phyloP scores from a whole-genome alignment of 2,329 filamentous ascomycete genomes.

The Diaporthe caulivora region DNA sequence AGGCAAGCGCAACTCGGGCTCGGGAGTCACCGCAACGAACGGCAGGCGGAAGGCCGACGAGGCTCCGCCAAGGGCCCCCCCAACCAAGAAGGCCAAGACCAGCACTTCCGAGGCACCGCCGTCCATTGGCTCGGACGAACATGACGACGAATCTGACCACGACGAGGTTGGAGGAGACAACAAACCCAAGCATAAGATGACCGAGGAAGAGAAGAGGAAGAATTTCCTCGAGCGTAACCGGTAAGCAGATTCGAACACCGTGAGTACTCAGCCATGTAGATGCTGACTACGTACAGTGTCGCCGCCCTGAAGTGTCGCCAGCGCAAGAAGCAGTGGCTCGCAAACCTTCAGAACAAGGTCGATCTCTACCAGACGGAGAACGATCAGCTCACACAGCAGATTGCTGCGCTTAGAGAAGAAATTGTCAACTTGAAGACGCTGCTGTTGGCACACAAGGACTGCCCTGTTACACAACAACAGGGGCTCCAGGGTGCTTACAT shows the following conservation, averaged over 20 bases:
- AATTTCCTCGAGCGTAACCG: constrained; percentile 97
- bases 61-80: constrained; percentile 70
- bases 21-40: constrained; percentile 59
- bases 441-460: constrained; percentile 94
- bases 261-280: background rate
- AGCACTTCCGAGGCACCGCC: constrained; percentile 50
- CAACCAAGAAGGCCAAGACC: constrained; percentile 78
- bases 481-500: constrained; percentile 72
- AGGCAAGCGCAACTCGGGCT: constrained; percentile 73
- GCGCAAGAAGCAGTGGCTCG: constrained; percentile 98
- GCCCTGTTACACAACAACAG: constrained; percentile 90
- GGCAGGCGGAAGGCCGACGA: constrained; percentile 85
- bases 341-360: constrained; percentile 93
- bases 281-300: constrained; percentile 69
- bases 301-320: constrained; percentile 97
- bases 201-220: constrained; percentile 97
- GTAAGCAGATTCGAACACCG: constrained; percentile 66
- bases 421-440: constrained; percentile 95
- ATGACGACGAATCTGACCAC: constrained; percentile 59
- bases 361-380: constrained; percentile 94
- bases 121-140: constrained; percentile 47
- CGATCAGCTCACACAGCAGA: constrained; percentile 85
- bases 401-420: constrained; percentile 88
- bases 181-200: constrained; percentile 84
- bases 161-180: constrained; percentile 70